Evolutionary conservation across 202 grass and related monocot genomes (phyloP).

Genomic region (Cymbopogon flexuosus): DNA sequence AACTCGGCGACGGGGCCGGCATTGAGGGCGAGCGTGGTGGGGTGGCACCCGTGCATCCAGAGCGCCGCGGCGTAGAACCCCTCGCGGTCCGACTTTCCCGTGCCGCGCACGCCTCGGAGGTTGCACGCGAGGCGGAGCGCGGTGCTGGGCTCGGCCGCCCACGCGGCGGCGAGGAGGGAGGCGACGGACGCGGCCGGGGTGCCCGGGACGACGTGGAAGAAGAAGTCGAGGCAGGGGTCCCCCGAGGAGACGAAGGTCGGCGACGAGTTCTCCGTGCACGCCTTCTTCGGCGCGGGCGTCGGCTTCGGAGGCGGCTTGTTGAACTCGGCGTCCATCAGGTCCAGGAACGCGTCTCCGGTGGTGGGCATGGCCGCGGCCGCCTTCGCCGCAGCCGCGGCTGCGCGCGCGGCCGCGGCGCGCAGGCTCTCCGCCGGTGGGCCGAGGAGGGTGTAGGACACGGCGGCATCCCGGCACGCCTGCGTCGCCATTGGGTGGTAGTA

Average conservation of each 20-base stretch:
- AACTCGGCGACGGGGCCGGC: conserved; percentile 28
- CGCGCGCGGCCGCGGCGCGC: background rate
- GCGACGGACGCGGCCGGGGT: conserved; percentile 14
- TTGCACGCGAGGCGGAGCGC: conserved; percentile 56
- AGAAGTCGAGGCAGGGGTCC: conserved; percentile 68
- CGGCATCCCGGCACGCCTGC: background rate
- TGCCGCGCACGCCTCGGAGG: conserved; percentile 61
- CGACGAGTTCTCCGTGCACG: conserved; percentile 47
- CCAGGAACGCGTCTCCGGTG: background rate
- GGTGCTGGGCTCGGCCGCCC: conserved; percentile 29
- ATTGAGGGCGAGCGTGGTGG: conserved; percentile 54
- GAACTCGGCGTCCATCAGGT: conserved; percentile 15
- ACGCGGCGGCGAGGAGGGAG: conserved; percentile 37
- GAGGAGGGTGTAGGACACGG: conserved; percentile 13
- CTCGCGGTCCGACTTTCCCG: conserved; percentile 76
- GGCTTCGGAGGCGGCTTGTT: background rate
- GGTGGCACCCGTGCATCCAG: conserved; percentile 57
- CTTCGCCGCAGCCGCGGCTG: background rate
- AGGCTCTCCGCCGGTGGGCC: conserved; percentile 35
- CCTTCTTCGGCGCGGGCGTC: conserved; percentile 2
- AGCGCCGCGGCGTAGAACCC: conserved; percentile 69
- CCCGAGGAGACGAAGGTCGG: conserved; percentile 49
- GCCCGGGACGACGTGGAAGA: conserved; percentile 56
- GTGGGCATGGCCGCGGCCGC: background rate
- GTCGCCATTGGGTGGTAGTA: background rate